Conservation (phyloP, 2,329 filamentous ascomycete species). For the Xenoacremonium recifei region DNA sequence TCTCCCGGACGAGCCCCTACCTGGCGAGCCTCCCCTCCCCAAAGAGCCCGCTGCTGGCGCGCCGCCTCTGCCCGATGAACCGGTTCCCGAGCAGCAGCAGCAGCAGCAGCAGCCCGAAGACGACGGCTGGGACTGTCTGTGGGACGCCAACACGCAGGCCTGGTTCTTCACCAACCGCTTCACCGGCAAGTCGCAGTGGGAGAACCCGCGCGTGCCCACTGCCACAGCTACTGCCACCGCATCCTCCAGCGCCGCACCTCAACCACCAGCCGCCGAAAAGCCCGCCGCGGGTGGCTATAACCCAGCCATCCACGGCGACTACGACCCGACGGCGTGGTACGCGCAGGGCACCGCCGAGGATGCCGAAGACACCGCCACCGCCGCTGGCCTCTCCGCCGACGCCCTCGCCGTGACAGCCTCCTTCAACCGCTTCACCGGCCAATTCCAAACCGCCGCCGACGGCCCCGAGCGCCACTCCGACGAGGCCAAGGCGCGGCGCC, state of each 20-base stretch:
- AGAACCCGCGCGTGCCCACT: constrained; percentile 74
- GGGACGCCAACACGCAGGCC: constrained; percentile 65
- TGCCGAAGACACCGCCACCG: constrained; percentile 22
- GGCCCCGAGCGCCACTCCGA: constrained; percentile 78
- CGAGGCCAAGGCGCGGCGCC: constrained; percentile 80
- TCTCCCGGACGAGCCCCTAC: constrained; percentile 33
- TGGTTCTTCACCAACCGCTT: constrained; percentile 87
- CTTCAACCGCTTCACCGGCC: constrained; percentile 92
- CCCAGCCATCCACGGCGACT: constrained; percentile 92
- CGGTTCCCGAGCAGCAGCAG: too few relatives aligned
- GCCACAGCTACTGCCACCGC: constrained; percentile 32
- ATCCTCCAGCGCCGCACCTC: constrained; percentile 29
- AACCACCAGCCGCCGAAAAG: constrained; percentile 33
- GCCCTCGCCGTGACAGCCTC: constrained; percentile 67
- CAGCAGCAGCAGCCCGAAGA: constrained; percentile 63
- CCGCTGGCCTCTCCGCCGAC: constrained; percentile 39
- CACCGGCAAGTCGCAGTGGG: constrained; percentile 75
- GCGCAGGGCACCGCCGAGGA: constrained; percentile 57
- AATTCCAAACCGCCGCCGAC: constrained; percentile 68
- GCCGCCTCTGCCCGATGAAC: constrained; percentile 44
- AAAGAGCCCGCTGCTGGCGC: constrained; percentile 25
- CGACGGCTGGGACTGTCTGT: constrained; percentile 78
- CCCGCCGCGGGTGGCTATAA: constrained; percentile 77
- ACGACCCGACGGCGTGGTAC: constrained; percentile 95
- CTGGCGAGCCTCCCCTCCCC: constrained; percentile 30